Percentiles rank a stretch among this genome's conserved stretches.
Conservation (phyloP, 2,329 filamentous ascomycete genomes). For the Fusarium burgessii region DNA sequence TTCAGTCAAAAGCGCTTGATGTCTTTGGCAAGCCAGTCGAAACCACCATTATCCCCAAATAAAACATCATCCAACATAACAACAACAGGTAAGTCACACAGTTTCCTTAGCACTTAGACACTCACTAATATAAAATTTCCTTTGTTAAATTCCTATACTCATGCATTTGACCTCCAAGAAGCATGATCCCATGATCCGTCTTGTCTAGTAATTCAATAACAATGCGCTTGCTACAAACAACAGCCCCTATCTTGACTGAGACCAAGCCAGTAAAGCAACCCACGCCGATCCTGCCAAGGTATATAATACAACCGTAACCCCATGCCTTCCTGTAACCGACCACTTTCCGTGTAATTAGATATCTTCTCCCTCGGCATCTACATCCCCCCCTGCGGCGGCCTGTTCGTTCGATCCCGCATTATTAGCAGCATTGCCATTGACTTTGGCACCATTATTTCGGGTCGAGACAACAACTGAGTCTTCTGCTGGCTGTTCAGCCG, state of each 20-base stretch:
- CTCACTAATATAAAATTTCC: neutral
- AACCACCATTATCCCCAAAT: neutral
- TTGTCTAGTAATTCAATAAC: slow-evolving; percentile 30
- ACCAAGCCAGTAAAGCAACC: slow-evolving; percentile 26
- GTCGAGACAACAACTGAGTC: slow-evolving; percentile 52
- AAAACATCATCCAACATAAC: neutral
- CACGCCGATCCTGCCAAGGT: slow-evolving; percentile 34
- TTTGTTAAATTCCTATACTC: slow-evolving; percentile 13
- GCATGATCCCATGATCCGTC: slow-evolving; percentile 1
- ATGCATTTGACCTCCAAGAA: slow-evolving; percentile 5
- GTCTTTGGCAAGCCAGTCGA: slow-evolving; percentile 12
- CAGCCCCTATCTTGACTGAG: slow-evolving; percentile 12
- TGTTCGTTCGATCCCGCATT: slow-evolving; percentile 25
- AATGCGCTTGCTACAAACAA: slow-evolving; percentile 38
- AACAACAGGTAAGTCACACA: neutral
- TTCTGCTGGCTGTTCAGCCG: slow-evolving; percentile 42
- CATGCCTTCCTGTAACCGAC: neutral
- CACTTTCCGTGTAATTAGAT: slow-evolving; percentile 39
- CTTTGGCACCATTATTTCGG: slow-evolving; percentile 34
- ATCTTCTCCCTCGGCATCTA: slow-evolving; percentile 53
- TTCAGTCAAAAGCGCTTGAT: slow-evolving; percentile 5
- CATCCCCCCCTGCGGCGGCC: slow-evolving; percentile 42
- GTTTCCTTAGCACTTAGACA: neutral
- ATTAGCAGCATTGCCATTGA: slow-evolving; percentile 30
- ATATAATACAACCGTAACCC: slow-evolving; percentile 39